phyloP scores from a whole-genome alignment of 208 protist genomes.

The Leishmania guyanensis region DNA sequence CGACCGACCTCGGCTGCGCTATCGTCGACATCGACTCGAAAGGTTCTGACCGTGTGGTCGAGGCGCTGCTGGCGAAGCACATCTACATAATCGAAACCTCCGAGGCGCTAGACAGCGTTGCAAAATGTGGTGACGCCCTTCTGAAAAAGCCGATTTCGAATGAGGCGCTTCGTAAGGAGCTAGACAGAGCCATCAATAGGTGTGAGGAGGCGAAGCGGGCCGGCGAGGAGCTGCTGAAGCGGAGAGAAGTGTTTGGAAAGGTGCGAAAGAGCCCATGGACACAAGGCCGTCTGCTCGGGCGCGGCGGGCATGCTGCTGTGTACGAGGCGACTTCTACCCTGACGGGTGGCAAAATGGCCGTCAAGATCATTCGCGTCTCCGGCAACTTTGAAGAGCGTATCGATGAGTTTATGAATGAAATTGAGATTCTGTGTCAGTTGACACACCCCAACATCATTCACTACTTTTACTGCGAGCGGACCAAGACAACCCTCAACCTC shows the following conservation, averaged over 20 bases:
- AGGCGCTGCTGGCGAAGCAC: conserved; percentile 43
- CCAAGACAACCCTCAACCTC: conserved; percentile 61
- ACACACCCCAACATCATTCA: conserved; percentile 84
- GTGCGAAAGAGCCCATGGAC: conserved; percentile 71
- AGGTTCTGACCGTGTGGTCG: conserved; percentile 45
- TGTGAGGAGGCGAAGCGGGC: conserved; percentile 51
- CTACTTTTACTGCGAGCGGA: conserved; percentile 83
- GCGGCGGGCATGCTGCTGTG: conserved; percentile 72
- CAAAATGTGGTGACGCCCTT: conserved; percentile 42
- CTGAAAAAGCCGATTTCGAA: conserved; percentile 53
- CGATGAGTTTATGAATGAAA: conserved; percentile 74
- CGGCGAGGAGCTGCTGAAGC: conserved; percentile 55
- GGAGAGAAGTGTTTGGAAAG: conserved; percentile 51
- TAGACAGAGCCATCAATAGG: conserved; percentile 40
- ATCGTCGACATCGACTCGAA: conserved; percentile 59
- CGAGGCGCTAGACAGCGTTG: conserved; percentile 35
- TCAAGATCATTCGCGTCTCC: conserved; percentile 72
- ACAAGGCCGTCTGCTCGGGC: conserved; percentile 56
- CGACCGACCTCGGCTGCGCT: conserved; percentile 62
- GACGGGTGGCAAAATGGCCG: conserved; percentile 84
- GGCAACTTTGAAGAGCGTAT: conserved; percentile 62
- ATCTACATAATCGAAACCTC: conserved; percentile 72
- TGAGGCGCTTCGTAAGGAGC: conserved; percentile 39
- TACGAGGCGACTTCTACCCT: conserved; percentile 71
- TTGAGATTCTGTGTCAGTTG: conserved; percentile 67